Conservation (phyloP, 2,329 filamentous ascomycete genomes). For the Ophiosphaerella narmari region DNA sequence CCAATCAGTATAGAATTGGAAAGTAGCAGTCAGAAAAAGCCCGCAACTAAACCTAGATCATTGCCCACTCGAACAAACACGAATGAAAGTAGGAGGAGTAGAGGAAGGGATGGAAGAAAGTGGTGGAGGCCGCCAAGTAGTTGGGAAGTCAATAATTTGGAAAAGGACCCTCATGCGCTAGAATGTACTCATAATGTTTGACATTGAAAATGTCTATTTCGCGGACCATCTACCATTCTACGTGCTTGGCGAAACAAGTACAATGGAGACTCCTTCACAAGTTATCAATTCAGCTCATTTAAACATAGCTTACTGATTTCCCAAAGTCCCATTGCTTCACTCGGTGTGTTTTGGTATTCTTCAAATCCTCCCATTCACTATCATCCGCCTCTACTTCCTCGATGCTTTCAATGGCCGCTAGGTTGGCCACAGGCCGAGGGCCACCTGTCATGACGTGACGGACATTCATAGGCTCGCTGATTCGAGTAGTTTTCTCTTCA, state of each 20-base stretch:
- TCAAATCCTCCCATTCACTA: conserved; percentile 6
- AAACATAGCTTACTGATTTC: neutral
- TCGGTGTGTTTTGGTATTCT: neutral
- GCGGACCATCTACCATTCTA: too few species aligned
- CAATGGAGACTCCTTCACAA: neutral
- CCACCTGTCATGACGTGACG: conserved; percentile 9
- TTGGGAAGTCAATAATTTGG: conserved; percentile 10
- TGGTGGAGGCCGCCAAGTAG: conserved; percentile 19
- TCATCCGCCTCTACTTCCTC: neutral
- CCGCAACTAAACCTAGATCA: neutral
- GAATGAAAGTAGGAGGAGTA: conserved; percentile 4
- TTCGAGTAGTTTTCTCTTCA: conserved; percentile 1
- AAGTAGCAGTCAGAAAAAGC: conserved; percentile 1
- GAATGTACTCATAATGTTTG: neutral
- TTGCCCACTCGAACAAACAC: conserved; percentile 1
- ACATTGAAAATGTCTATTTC: too few species aligned
- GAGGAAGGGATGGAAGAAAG: conserved; percentile 1
- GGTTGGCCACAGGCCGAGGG: neutral
- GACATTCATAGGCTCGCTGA: conserved; percentile 17
- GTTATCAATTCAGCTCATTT: neutral
- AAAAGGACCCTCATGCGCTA: neutral
- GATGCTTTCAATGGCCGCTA: neutral
- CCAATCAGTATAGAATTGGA: neutral
- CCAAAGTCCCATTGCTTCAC: neutral
- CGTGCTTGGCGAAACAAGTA: neutral